These are phyloP conservation scores for Solanum dulcamara DNA, from an alignment of 257 asterid genomes.

Conservation along the genomic window DNA sequence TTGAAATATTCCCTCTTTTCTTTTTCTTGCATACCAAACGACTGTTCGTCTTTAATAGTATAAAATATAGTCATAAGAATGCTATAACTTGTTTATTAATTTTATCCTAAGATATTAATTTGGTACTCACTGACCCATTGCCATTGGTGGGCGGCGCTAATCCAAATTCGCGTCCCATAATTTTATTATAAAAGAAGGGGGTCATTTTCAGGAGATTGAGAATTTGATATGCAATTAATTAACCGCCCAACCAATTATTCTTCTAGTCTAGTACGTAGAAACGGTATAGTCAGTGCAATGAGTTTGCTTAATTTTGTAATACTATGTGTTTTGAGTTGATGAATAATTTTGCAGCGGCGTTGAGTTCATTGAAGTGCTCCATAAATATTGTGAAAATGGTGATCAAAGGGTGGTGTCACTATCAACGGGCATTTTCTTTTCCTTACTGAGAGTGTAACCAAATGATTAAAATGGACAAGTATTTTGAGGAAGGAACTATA, in stretches of 20 bases:
- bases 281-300: background rate
- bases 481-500: slow-evolving; percentile 16
- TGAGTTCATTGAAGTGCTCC: background rate
- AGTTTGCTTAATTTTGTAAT: background rate
- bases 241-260: background rate
- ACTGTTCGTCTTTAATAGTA: background rate
- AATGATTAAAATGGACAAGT: slow-evolving; percentile 33
- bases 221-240: background rate
- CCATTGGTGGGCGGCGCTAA: background rate
- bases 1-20: no score
- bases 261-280: background rate
- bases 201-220: background rate
- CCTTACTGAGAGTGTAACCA: background rate
- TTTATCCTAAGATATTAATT: background rate
- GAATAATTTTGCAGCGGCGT: background rate
- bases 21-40: no score
- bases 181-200: background rate
- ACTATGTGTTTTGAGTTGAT: background rate
- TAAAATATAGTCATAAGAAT: no score
- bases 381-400: background rate
- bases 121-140: background rate
- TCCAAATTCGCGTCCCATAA: background rate
- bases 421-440: background rate
- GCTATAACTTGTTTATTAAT: no score
- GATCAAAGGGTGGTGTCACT: background rate